Base-by-base conservation (phyloP, 2,329 filamentous ascomycete species). In the Pseudofabraea citricarpa region DNA sequence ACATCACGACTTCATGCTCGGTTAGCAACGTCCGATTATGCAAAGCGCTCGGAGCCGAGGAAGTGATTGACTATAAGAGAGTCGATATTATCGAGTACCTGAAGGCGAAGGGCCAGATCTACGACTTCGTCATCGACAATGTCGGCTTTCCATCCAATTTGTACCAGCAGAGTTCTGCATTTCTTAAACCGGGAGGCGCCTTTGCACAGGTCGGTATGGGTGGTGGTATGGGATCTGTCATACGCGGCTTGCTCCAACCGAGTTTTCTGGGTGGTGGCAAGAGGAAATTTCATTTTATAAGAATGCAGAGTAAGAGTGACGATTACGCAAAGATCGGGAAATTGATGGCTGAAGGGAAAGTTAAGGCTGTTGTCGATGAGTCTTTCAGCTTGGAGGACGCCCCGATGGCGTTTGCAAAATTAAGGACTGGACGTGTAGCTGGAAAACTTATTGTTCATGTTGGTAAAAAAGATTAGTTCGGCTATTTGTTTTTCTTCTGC, bases 1-100 rank as follows among this genome's bases (percentile, higher is more conserved):
- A 74, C 44, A 80, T 85, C 23, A 77, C 73, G 2, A 67, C 69
- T 2, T 72, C 70, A 2, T 85, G 81, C 55, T 83, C 79, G 5
- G 68, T 64, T 0, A 59, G 59, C 5, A 86, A 85, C 55, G 64
- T 71, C 0, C 69, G 74, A 31, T 59, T 85, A 1, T 80, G 77
- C 56, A 70, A 70, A 46, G 61, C 63, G 2, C 60, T 85, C 0
- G 81, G 82, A 0, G 81, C 27, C 13, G 27, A 31, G 4, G 27
- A 31, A 15, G 27, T 31, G 6, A 31, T 31, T 5, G 27, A 31
- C 81, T 4, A 54, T 24, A 45, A 36, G 31, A 22, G 29, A 22
- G 6, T 19, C 12, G 20, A 38, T 21, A 21, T 43, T 7, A 5
- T 43, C 12, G 21, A 29, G 13, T 12, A 21, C 6, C 31, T 46